Evolutionary conservation across 1,139 yeast species (phyloP), one percentile per base, ranked within the genome.

Genomic region (Dujonia santamariae): DNA sequence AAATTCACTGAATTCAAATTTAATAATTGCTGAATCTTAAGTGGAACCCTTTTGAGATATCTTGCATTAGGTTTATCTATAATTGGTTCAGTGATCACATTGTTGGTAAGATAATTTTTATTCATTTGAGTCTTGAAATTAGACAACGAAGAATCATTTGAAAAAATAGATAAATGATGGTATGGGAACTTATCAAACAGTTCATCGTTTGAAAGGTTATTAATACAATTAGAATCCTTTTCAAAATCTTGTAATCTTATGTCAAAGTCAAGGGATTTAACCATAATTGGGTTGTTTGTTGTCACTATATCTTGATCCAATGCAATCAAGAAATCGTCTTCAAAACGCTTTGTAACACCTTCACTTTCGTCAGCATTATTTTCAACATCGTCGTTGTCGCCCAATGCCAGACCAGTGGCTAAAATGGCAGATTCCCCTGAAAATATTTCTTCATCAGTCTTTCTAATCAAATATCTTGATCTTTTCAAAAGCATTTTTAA

Each of bases 401-500:
- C 21, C 17, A 13, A 14, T n/a, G 16, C 6, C n/a, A 12, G 7
- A 3, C 26, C 25, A 20, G 16, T 17, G 16, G 20, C 18, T 7
- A 12, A 13, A 11, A 17, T 16, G 7, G 9, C n/a, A n/a, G 14
- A 19, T 4, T 15, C 23, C 4, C n/a, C n/a, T 12, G 23, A 18
- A 13, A 11, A 14, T n/a, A n/a, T n/a, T 11, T 25, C 38, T 13
- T 37, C 43, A 11, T 48, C 50, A 23, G 53, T 47, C 16, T 55
- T 56, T 31, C 53, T 52, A 20, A 54, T 47, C 21, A 62, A 35
- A 31, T 64, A 53, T 32, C 86, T 61, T n/a, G 78, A 50, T 37
- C 81, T 59, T 41, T 69, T 66, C 34, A 68, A 62, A 24, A 58
- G 56, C 13, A 78, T 51, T 41, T 68, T 74, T 56, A 47, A 59